These are phyloP conservation scores for Saccharomyces pastorianus DNA, from an alignment of 1,139 yeast species.

Conservation along the genomic window DNA sequence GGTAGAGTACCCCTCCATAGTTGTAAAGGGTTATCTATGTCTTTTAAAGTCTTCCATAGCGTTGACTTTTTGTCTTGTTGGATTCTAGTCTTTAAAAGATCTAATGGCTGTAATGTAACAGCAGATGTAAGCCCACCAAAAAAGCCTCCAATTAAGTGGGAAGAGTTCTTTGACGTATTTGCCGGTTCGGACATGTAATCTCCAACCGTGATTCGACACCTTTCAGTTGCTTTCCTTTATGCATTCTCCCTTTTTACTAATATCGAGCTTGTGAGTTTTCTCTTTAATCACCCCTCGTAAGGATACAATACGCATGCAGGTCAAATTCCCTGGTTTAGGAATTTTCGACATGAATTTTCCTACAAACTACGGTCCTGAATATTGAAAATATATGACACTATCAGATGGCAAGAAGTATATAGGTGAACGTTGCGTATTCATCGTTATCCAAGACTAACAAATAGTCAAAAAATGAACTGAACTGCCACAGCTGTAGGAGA, in stretches of 20 bases:
- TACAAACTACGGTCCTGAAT: background rate
- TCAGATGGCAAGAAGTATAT: background rate
- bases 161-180: slow-evolving; percentile 17
- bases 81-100: slow-evolving; percentile 76
- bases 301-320: background rate
- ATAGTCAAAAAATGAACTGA: background rate
- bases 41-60: slow-evolving; percentile 38
- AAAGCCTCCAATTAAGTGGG: slow-evolving; percentile 76
- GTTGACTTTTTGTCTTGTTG: slow-evolving; percentile 58
- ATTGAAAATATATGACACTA: no score
- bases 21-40: slow-evolving; percentile 42
- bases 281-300: background rate
- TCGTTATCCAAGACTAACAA: no score
- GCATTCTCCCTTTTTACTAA: background rate
- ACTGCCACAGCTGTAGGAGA: background rate
- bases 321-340: background rate
- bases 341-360: background rate
- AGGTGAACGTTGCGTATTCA: background rate
- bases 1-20: slow-evolving; percentile 94
- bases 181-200: slow-evolving; percentile 1
- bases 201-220: no score
- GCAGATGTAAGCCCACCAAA: slow-evolving; percentile 82
- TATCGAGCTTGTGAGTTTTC: background rate
- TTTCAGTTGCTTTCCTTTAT: background rate
- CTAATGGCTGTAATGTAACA: slow-evolving; percentile 78